phyloP scores from a whole-genome alignment of 345 rosid genomes.

The Erucastrum elatum region DNA sequence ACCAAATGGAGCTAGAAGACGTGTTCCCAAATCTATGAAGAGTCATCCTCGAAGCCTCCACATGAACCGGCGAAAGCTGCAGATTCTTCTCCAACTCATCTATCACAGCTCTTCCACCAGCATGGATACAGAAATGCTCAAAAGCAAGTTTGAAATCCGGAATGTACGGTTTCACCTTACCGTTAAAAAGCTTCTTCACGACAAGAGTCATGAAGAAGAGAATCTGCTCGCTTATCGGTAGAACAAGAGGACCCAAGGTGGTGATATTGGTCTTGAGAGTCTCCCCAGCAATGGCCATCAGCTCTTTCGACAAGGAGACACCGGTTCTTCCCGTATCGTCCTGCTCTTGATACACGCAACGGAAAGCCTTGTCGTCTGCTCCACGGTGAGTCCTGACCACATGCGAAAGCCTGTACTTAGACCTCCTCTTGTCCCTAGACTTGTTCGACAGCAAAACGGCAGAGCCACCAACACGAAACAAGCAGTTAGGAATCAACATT shows the following conservation, averaged over 20 bases:
- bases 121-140: background rate
- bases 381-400: constrained; percentile 50
- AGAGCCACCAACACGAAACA: constrained; percentile 46
- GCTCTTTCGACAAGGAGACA: constrained; percentile 43
- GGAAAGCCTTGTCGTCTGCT: constrained; percentile 45
- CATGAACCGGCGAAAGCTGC: background rate
- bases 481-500: constrained; percentile 51
- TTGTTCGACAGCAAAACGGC: constrained; percentile 44
- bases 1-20: background rate
- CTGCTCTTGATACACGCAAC: constrained; percentile 43
- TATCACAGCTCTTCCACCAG: background rate
- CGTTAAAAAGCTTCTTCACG: background rate
- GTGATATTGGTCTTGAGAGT: background rate
- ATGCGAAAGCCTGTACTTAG: constrained; percentile 47
- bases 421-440: constrained; percentile 23
- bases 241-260: background rate
- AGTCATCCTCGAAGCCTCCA: background rate
- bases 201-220: background rate
- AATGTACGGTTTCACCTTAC: background rate
- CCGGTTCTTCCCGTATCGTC: constrained; percentile 40
- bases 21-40: background rate
- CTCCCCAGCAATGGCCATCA: constrained; percentile 6
- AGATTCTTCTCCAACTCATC: background rate
- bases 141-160: background rate
- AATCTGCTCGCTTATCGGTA: background rate